Base-by-base conservation (phyloP, 352 stramenopile genomes). In the Phytophthora pini region DNA sequence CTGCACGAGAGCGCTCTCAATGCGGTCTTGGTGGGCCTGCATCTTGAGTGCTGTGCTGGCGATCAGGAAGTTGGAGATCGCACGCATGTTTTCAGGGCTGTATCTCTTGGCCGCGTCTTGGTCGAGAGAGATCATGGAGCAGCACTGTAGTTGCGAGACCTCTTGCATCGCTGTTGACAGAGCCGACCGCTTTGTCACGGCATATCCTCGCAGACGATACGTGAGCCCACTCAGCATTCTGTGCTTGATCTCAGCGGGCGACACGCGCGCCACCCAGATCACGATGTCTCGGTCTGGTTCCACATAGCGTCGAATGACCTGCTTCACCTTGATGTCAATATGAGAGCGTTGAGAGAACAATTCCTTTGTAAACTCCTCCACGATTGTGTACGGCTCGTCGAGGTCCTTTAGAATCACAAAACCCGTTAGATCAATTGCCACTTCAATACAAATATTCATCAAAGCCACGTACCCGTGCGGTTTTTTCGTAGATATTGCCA, bases 11-110 rank as follows among this genome's bases (percentile, higher is more conserved):
- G 63, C 46, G 34, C 72, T 82, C 32, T 84, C 76, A 13, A 84
- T 80, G 43, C 71, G 68, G 15, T 84, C 63, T 39, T 76, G 70
- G 41, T 61, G 73, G 22, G 58, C 53, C 22, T 67, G 70, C 34
- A 82, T 63, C 10, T 65, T 82, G 13, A 64, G 63, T 4, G 68
- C 60, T 17, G 61, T 66, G 26, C 62, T 65, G 34, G 66, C 71
- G 24, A 84, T 68, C 31, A 81, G 55, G 52, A 82, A 80, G 29
- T 82, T 65, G 1, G 70, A 79, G 39, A 82, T 32, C 1, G 70
- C 51, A 22, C 52, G 66, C 3, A 82, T 40, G 26, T 65, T 69
- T 3, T 65, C 61, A 15, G 47, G 43, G 29, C 65, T 50, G 51
- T 67, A 71, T 7, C 29, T 64, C 11, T 45, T 49, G 1, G 61